Evolutionary conservation across 345 rosid genomes (phyloP).

Genomic region (Erodium maritimum): DNA sequence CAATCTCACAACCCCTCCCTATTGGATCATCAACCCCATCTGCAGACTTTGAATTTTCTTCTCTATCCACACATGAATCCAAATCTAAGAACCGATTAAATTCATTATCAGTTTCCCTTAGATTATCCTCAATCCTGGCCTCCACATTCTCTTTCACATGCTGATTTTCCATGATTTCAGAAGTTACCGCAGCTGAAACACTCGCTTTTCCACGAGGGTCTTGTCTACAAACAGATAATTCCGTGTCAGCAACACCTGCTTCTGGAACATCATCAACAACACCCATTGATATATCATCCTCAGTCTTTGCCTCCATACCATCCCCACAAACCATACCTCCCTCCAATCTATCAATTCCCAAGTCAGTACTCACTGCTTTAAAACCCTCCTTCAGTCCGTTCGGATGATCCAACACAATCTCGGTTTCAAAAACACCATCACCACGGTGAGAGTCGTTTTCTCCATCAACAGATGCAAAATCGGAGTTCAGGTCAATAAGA

Average conservation of each 20-base stretch:
- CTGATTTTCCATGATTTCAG: constrained; percentile 7
- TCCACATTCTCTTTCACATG: constrained; percentile 13
- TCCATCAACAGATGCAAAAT: no score
- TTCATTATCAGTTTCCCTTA: no score
- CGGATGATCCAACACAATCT: not conserved
- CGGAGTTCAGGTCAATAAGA: not conserved
- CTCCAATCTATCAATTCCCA: not conserved
- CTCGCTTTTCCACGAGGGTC: no score
- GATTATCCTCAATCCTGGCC: constrained; percentile 5
- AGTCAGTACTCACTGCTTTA: not conserved
- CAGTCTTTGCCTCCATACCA: constrained; percentile 4
- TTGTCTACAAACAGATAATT: no score
- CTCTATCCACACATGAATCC: constrained; percentile 3
- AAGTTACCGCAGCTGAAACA: constrained; percentile 1
- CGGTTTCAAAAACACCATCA: not conserved
- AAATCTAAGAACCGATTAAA: constrained; percentile 17
- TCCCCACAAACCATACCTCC: constrained; percentile 1
- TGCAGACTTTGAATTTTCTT: constrained; percentile 5
- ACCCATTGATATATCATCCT: constrained; percentile 9
- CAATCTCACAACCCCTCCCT: no score
- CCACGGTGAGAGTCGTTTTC: not conserved
- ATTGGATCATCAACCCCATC: no score
- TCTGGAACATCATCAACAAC: constrained; percentile 2
- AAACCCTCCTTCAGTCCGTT: not conserved
- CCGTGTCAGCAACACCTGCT: not conserved